Conservation (phyloP, 2,329 filamentous ascomycete genomes). For the Tricladium varicosporioides region DNA sequence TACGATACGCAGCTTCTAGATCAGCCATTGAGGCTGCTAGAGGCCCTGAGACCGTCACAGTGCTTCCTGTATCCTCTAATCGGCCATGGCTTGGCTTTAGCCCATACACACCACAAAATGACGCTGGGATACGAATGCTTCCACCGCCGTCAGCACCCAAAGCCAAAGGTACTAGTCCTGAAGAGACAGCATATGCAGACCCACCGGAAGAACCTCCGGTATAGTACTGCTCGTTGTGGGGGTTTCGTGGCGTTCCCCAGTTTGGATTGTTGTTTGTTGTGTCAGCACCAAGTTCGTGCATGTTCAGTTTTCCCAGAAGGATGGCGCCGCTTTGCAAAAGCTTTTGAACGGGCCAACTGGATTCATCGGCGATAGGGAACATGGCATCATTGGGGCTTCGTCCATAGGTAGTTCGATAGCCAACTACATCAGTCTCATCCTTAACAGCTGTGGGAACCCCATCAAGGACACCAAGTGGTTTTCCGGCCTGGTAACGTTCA, state of each 20-base stretch:
- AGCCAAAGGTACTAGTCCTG: constrained; percentile 60
- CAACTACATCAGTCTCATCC: constrained; percentile 75
- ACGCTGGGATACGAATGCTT: constrained; percentile 48
- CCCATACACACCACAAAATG: constrained; percentile 57
- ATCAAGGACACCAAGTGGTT: constrained; percentile 68
- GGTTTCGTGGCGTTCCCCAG: constrained; percentile 78
- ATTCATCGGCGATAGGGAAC: constrained; percentile 65
- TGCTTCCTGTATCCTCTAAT: constrained; percentile 53
- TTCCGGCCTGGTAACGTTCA: constrained; percentile 65
- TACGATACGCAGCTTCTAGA: constrained; percentile 76
- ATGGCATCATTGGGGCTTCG: constrained; percentile 79
- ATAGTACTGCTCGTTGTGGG: constrained; percentile 71
- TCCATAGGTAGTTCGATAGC: constrained; percentile 68
- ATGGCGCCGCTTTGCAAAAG: constrained; percentile 63
- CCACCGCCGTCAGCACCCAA: constrained; percentile 86
- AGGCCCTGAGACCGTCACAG: constrained; percentile 66
- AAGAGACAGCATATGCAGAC: constrained; percentile 78
- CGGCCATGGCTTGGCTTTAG: constrained; percentile 77
- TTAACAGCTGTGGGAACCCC: constrained; percentile 83
- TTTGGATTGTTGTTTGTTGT: constrained; percentile 83
- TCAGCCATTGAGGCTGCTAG: constrained; percentile 75
- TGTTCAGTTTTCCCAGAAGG: constrained; percentile 75
- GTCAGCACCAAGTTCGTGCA: constrained; percentile 81
- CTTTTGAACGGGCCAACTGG: constrained; percentile 69
- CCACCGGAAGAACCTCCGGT: constrained; percentile 88